Conservation (phyloP, 176 grass and related monocot genomes). For the Pontederia crassipes region DNA sequence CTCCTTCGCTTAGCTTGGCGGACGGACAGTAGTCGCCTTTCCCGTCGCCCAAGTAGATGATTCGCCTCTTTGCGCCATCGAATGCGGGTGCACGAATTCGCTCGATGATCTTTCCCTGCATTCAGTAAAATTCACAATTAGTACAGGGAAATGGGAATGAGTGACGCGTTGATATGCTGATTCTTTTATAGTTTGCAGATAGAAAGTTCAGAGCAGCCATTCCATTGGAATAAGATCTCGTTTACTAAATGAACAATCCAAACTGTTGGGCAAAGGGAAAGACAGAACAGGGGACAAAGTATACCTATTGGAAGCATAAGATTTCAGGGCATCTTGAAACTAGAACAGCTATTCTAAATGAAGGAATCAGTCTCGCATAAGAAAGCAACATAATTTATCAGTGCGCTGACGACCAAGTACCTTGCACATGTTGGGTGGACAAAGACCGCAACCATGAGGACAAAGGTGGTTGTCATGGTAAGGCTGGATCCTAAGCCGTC, state of each 20-base stretch:
- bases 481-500: conserved; percentile 54
- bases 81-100: neutral
- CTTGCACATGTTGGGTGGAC: conserved; percentile 98
- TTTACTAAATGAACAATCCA: neutral
- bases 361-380: neutral
- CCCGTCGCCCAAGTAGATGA: conserved; percentile 13
- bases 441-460: conserved; percentile 55
- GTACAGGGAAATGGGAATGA: neutral
- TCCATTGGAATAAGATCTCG: neutral
- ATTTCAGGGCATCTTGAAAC: too few species aligned
- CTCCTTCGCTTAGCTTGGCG: conserved; percentile 1
- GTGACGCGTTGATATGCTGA: neutral
- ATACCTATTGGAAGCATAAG: too few species aligned
- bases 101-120: conserved; percentile 6
- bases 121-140: neutral
- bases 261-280: neutral
- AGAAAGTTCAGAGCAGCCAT: too few species aligned
- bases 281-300: too few species aligned
- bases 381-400: neutral
- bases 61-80: neutral
- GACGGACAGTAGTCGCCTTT: conserved; percentile 10
- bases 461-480: conserved; percentile 39
- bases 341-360: too few species aligned
- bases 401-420: conserved; percentile 4
- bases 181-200: too few species aligned